Conservation (phyloP, 2,329 filamentous ascomycete species). For the Chrysosporium keratinophilum region DNA sequence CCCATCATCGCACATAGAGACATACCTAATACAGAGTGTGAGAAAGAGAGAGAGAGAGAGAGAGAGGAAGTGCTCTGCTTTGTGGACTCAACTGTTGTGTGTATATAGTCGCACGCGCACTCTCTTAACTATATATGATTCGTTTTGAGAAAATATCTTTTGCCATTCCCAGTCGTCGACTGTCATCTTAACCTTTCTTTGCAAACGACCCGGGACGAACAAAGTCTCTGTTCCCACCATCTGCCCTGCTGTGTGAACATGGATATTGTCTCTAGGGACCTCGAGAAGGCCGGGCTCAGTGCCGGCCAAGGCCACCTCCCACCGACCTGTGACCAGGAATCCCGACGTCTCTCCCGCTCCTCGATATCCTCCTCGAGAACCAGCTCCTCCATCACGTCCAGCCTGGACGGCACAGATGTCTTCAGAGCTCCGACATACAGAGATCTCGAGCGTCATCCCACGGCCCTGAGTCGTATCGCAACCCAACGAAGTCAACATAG, state of each 20-base stretch:
- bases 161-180: too few relatives aligned
- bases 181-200: too few relatives aligned
- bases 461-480: slow-evolving; percentile 33
- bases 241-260: slow-evolving; percentile 19
- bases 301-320: slow-evolving; percentile 18
- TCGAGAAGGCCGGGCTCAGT: slow-evolving; percentile 30
- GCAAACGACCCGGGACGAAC: too few relatives aligned
- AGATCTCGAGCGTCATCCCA: slow-evolving; percentile 31
- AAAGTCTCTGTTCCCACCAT: neutral
- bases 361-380: slow-evolving; percentile 19
- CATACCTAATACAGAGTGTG: too few relatives aligned
- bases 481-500: slow-evolving; percentile 35
- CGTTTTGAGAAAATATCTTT: too few relatives aligned
- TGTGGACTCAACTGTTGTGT: too few relatives aligned
- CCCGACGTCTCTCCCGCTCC: slow-evolving; percentile 8
- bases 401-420: slow-evolving; percentile 16
- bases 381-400: slow-evolving; percentile 17
- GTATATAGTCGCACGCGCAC: too few relatives aligned
- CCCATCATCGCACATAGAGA: too few relatives aligned
- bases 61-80: too few relatives aligned
- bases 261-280: slow-evolving; percentile 29
- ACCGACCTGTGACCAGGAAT: slow-evolving; percentile 12
- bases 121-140: too few relatives aligned
- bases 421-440: slow-evolving; percentile 26
- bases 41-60: too few relatives aligned